Conservation (phyloP, 2,329 filamentous ascomycete genomes). For the Verticillium nubilum region DNA sequence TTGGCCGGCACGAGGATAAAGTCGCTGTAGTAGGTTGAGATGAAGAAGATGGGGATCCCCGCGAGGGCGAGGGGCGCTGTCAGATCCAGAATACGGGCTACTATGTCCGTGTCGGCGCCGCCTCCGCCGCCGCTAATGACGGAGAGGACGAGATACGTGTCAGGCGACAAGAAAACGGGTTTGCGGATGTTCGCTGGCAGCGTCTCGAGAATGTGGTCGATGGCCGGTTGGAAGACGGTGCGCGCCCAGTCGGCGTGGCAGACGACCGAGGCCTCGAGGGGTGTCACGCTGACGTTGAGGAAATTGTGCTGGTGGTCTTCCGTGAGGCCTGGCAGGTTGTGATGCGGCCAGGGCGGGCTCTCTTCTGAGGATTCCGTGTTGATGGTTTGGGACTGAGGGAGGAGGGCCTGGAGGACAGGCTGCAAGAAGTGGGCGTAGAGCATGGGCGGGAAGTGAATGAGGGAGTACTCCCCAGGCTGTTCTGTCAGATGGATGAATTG, state of each 20-base stretch:
- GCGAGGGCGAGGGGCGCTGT: slow-evolving; percentile 87
- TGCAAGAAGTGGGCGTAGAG: slow-evolving; percentile 77
- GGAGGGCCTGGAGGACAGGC: slow-evolving; percentile 78
- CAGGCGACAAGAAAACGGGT: slow-evolving; percentile 67
- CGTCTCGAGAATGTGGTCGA: slow-evolving; percentile 50
- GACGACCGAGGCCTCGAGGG: slow-evolving; percentile 87
- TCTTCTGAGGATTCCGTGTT: slow-evolving; percentile 17
- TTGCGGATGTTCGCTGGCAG: slow-evolving; percentile 50
- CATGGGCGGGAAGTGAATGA: slow-evolving; percentile 84
- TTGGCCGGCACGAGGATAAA: slow-evolving; percentile 86
- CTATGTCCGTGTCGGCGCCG: slow-evolving; percentile 71
- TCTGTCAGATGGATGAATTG: too few relatives aligned
- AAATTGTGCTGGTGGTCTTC: slow-evolving; percentile 65
- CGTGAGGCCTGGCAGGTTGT: slow-evolving; percentile 40
- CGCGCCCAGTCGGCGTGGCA: slow-evolving; percentile 73
- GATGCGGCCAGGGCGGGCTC: slow-evolving; percentile 24
- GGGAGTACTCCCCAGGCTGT: slow-evolving; percentile 78
- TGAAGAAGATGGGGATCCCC: slow-evolving; percentile 95
- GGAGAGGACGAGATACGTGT: slow-evolving; percentile 83
- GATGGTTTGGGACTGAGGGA: slow-evolving; percentile 53
- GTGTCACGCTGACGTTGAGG: slow-evolving; percentile 88
- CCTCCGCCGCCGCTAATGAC: slow-evolving; percentile 63
- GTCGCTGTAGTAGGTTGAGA: slow-evolving; percentile 96
- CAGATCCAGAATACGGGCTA: slow-evolving; percentile 83
- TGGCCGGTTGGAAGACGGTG: slow-evolving; percentile 65